Evolutionary conservation across 257 asterid species (phyloP), one percentile per base, ranked within the genome.

Genomic region (Solanum arcanum): DNA sequence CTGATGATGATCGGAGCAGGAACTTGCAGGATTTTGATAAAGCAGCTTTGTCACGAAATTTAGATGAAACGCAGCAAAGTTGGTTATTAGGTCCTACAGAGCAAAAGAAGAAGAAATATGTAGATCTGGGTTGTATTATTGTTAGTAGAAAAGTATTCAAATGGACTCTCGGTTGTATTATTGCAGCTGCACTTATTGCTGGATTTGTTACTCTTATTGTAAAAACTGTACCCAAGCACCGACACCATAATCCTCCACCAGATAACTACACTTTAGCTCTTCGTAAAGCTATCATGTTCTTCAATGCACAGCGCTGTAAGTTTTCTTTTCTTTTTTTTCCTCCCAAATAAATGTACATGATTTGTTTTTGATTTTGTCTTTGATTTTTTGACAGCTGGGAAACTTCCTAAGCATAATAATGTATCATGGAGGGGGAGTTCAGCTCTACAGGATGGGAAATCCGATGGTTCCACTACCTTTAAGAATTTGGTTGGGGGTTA

Each of bases 351-450:
- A 37, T 37, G 39, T 37, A 60, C 69, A 0, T n/a, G 8, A 62
- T 62, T 62, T 60, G 70, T 62, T 75, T 75, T 41, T 75, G 59
- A 90, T 90, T 78, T 4, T 39, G 15, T 31, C 25, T 88, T 56
- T 87, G 69, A 16, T 39, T 13, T 13, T 59, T 89, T 85, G n/a
- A 13, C 96, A 97, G 99, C 99, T 73, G 99, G 99, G 84, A 97
- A 87, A 85, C 89, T 96, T 15, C 98, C 99, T 0, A 96, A 93
- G 90, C 98, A 95, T 90, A 96, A 96, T 59, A 96, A 96, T 62
- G 98, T 96, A 27, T 95, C 99, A 2, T 96, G 99, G 99, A 92
- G 99, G 85, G 98, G 98, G n/a, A 94, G 92, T 91, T 96, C 99
- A 14, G 90, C 98, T 84, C 14, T 94, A 74, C 91, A 91, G 11